Evolutionary conservation across 148 eudicot species (phyloP), one percentile per base, ranked within the genome.

Genomic region (Rhododendron molle): DNA sequence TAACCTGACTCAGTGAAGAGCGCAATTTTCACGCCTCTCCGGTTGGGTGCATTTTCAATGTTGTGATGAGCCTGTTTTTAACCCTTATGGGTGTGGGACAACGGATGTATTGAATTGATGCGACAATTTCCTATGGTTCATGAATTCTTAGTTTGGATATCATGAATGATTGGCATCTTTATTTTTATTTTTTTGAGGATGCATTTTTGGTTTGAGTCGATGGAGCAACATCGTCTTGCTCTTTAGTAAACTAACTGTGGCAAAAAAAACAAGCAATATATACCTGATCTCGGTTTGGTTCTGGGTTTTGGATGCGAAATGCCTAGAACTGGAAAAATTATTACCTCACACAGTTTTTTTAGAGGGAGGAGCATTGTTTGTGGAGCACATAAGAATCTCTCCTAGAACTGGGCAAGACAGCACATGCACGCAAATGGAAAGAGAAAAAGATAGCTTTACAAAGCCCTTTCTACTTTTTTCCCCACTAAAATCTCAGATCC

Each of bases 1-100:
- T 43, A 21, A 76, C 50, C 80, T 76, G 80, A 38, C 80, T 43
- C 80, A 76, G 80, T 40, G 80, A 43, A 38, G 80, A 76, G 80
- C 2, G 80, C 80, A 30, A 43, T 76, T 76, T 76, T 36, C 50
- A 43, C 14, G 80, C 80, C 80, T 76, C 80, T 76, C 80, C 49
- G 49, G 28, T 30, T 43, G 8, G 80, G 44, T 76, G 50, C 30
- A 9, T 76, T 76, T 40, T 43, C 49, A 76, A 3, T 40, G 50
- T 43, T 76, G 26, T 43, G 80, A 76, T 9, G 80, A 76, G 80
- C 49, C 80, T 43, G 7, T 43, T 76, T 76, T 5, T 16, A 0
- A 8, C 44, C 80, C 30, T 76, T 10, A 7, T 21, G 46, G 50
- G 28, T n/a, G 56, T 46, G 30, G 43, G 81, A 44, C 81, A n/a